Conservation (phyloP, 2,329 filamentous ascomycete genomes). For the Botrytis galanthina region DNA sequence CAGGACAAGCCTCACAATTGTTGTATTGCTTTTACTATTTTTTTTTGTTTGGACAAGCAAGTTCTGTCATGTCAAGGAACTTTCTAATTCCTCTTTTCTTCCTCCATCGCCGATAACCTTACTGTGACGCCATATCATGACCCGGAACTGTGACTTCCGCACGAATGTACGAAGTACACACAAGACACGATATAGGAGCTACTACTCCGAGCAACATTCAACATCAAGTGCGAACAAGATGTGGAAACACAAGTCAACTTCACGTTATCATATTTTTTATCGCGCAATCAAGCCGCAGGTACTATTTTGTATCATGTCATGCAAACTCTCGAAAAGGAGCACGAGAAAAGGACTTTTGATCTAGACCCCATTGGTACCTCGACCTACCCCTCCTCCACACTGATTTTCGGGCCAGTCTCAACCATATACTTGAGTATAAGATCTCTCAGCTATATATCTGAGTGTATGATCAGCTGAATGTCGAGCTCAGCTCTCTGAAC, state of each 20-base stretch:
- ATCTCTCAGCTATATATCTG: background rate
- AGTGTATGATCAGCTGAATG: background rate
- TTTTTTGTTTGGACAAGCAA: no score
- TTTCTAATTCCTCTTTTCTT: background rate
- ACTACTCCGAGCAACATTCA: background rate
- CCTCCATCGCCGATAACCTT: background rate
- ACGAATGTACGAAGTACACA: background rate
- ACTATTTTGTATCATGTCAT: background rate
- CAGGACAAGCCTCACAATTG: background rate
- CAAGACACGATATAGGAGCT: background rate
- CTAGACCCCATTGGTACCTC: background rate
- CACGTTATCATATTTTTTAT: background rate
- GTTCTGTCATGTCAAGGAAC: background rate
- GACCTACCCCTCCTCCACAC: background rate
- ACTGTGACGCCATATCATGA: background rate
- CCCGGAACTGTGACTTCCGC: background rate
- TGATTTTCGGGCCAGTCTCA: background rate
- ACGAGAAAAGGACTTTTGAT: background rate
- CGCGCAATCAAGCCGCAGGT: background rate
- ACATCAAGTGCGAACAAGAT: background rate
- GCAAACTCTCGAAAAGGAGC: background rate
- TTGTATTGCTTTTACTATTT: background rate
- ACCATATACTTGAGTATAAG: background rate
- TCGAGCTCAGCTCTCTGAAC: background rate
- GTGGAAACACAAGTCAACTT: background rate